Base-by-base conservation (phyloP, 495 filamentous ascomycete genomes). In the Rostrohypoxylon terebratum region DNA sequence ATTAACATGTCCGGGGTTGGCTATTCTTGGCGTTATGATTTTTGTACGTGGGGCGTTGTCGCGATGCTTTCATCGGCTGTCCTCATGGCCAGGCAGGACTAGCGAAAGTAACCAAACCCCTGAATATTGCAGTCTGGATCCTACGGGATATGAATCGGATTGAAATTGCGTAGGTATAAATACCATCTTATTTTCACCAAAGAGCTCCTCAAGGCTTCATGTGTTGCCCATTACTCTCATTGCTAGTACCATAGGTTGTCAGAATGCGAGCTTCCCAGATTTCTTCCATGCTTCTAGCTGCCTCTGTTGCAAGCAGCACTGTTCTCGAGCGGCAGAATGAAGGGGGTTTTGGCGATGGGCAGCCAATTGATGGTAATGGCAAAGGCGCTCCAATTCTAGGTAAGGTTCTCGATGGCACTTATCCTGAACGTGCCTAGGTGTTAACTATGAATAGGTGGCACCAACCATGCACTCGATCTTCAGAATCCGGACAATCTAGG, bases 401-500 rank as follows among this genome's bases (percentile, higher is more conserved):
- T 89, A 81, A 59, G 78, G 74, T 40, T 1, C 7, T n/a, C 16
- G 50, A 1, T 44, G 9, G 9, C 13, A 21, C 23, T 14, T 40
- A 2, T 53, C 57, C 16, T 44, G 10, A n/a, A n/a, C 28, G 6
- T 28, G 21, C 50, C 14, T 55, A 77, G 13, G 76, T 66, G 16
- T 40, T 59, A 21, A 54, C 40, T 18, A 25, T 44, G 31, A 38
- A 7, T 18, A 87, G 85, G 83, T 6, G 85, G 84, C 21, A 87
- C 84, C 0, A 85, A 88, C 59, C 76, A 83, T 31, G 77, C 81
- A 44, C 72, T 87, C 31, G 88, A 89, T 61, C 74, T 87, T 4
- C 82, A 87, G 69, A 90, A 90, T 66, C 88, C 87, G 0, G 87
- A 89, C 63, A 87, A 88, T 63, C 81, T 92, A 8, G 86, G 84